Percentiles rank a stretch among this genome's conserved stretches.
phyloP scores from a whole-genome alignment of 345 rosid species.

The Heritiera fomes region DNA sequence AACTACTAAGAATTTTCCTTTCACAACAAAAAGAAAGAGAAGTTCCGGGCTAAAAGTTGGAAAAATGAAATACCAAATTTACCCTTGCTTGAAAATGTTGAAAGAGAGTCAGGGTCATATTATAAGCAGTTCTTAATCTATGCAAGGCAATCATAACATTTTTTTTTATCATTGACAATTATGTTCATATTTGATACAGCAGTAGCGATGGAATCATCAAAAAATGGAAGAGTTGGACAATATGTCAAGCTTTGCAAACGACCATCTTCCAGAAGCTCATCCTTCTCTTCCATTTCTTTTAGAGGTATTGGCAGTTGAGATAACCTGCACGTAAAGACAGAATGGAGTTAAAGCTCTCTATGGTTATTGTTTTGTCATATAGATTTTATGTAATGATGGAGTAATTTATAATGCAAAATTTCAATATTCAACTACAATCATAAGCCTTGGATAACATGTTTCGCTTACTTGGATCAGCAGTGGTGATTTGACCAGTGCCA shows the following conservation, averaged over 20 bases:
- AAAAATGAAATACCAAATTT: no score
- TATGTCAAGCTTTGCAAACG: background rate
- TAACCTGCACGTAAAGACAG: slow-evolving; percentile 29
- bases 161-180: no score
- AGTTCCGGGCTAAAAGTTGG: no score
- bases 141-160: no score
- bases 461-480: slow-evolving; percentile 53
- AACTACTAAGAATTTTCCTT: no score
- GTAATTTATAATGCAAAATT: background rate
- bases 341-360: background rate
- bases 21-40: no score
- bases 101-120: no score
- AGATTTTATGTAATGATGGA: no score
- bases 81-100: no score
- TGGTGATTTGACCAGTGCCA: slow-evolving; percentile 42
- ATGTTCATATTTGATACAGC: no score
- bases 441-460: background rate
- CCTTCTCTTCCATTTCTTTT: slow-evolving; percentile 11
- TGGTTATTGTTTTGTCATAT: no score
- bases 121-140: no score
- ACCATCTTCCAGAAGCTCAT: background rate
- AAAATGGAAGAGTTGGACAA: background rate
- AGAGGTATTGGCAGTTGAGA: slow-evolving; percentile 29
- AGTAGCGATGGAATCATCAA: background rate
- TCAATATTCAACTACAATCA: background rate